Base-by-base conservation (phyloP, 768 basidiomycete species). In the Amanita phalloides region DNA sequence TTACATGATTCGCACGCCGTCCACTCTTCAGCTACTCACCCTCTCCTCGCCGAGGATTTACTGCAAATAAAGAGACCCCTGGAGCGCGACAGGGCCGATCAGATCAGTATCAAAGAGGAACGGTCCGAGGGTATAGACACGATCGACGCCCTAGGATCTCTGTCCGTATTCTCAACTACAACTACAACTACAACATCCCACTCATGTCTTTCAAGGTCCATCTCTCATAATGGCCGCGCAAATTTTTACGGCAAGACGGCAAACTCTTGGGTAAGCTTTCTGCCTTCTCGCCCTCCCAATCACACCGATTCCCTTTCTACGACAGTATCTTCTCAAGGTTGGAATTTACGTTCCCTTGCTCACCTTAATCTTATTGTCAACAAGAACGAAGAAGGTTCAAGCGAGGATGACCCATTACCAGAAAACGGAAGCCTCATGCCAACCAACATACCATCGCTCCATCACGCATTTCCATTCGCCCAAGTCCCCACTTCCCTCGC, bases 201-300 rank as follows among this genome's bases (percentile, higher is more conserved):
- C 32, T 32, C 54, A 45, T 32, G 41, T 32, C 9, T 38, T 56
- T 30, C 11, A 49, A 84, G 83, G 54, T 78, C 80, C 38, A 78
- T 86, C 53, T 78, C 79, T 6, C 75, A 79, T 52, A 71, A 71
- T 21, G 83, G 82, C 25, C 74, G 77, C 42, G 76, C 79, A 4
- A 80, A 76, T 30, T 86, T 84, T 63, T 84, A 76, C 62, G 82
- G 83, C 21, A 72, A 71, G 49, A 74, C 80, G 25, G 82, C 83
- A 23, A 86, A 80, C 60, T 79, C 83, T 54, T 84, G 81, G 77
- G 83, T 85, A 65, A 59, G 77, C 62, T 45, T 50, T 35, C 43
- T 43, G 14, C 8, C 5, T 54, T 55, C 46, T 47, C 48, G 47
- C 38, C 35, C 26, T 36, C 50, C 52, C 37, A 49, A 54, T 52